These are phyloP conservation scores for Talinum fruticosum DNA, from an alignment of 148 eudicot genomes.

Conservation along the genomic window DNA sequence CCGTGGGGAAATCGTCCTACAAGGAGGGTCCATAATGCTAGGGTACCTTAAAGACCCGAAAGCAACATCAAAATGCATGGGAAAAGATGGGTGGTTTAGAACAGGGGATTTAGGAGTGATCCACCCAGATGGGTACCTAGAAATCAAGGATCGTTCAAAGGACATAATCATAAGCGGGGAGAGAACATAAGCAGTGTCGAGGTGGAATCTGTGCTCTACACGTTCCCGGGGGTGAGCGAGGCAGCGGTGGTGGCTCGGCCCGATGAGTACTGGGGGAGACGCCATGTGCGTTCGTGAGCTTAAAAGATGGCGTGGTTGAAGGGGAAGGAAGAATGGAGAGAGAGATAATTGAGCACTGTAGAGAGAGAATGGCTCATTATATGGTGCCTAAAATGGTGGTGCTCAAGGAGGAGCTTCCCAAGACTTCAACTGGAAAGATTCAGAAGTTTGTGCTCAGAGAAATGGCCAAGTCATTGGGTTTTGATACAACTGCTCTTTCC, in stretches of 20 bases:
- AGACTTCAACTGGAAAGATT: constrained; percentile 10
- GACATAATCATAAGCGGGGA: constrained; percentile 45
- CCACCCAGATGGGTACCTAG: constrained; percentile 64
- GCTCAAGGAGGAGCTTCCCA: background rate
- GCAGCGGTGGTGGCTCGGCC: constrained; percentile 35
- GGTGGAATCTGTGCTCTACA: constrained; percentile 34
- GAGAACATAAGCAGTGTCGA: constrained; percentile 64
- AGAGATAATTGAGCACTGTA: constrained; percentile 8
- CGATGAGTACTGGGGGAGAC: constrained; percentile 49
- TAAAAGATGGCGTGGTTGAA: constrained; percentile 20
- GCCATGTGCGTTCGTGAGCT: constrained; percentile 45
- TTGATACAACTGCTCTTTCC: background rate
- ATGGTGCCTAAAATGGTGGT: constrained; percentile 14
- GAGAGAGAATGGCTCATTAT: background rate
- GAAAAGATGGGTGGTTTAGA: constrained; percentile 33
- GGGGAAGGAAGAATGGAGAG: constrained; percentile 11
- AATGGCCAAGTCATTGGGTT: background rate
- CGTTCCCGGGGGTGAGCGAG: constrained; percentile 26
- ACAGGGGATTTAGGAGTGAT: constrained; percentile 67
- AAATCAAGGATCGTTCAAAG: constrained; percentile 62
- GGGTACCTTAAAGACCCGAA: constrained; percentile 56
- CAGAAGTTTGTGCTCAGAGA: constrained; percentile 8
- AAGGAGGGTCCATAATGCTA: constrained; percentile 55
- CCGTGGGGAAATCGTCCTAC: constrained; percentile 52
- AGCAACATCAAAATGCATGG: constrained; percentile 40